Evolutionary conservation across 305 asterid species (phyloP).

Genomic region (Fraxinus ornus): DNA sequence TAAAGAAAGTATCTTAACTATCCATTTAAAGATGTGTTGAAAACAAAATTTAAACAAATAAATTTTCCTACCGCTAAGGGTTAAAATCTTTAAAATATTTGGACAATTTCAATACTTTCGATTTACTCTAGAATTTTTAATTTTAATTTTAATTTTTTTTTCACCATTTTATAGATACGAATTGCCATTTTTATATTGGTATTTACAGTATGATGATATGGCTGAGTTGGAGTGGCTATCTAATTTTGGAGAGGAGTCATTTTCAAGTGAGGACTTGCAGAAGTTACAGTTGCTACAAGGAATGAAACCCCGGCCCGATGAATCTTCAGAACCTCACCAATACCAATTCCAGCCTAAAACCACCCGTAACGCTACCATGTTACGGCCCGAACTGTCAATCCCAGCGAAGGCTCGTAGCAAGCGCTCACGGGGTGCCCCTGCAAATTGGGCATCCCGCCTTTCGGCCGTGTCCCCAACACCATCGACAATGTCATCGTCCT

Average conservation of each 20-base stretch:
- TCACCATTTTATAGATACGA: neutral
- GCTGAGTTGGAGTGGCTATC: constrained; percentile 55
- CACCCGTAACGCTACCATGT: constrained; percentile 15
- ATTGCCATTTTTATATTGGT: neutral
- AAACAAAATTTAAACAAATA: neutral
- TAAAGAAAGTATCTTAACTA: neutral
- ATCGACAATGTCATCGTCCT: constrained; percentile 42
- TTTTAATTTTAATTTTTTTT: no score
- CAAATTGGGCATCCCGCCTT: constrained; percentile 73
- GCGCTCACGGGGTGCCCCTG: constrained; percentile 73
- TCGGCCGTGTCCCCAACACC: constrained; percentile 42
- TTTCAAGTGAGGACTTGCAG: constrained; percentile 42
- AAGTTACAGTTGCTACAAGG: constrained; percentile 37
- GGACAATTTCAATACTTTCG: neutral
- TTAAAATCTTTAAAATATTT: no score
- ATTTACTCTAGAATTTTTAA: constrained; percentile 19
- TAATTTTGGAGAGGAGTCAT: constrained; percentile 50
- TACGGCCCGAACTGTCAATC: constrained; percentile 36
- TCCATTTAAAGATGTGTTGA: neutral
- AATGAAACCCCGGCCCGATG: constrained; percentile 23
- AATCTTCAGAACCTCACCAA: constrained; percentile 9
- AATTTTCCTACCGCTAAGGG: neutral
- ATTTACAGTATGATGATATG: constrained; percentile 40
- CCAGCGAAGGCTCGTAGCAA: constrained; percentile 73
- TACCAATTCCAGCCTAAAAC: constrained; percentile 28